phyloP scores from a whole-genome alignment of 2,329 filamentous ascomycete genomes.

The Ploettnerulaceae sp. region DNA sequence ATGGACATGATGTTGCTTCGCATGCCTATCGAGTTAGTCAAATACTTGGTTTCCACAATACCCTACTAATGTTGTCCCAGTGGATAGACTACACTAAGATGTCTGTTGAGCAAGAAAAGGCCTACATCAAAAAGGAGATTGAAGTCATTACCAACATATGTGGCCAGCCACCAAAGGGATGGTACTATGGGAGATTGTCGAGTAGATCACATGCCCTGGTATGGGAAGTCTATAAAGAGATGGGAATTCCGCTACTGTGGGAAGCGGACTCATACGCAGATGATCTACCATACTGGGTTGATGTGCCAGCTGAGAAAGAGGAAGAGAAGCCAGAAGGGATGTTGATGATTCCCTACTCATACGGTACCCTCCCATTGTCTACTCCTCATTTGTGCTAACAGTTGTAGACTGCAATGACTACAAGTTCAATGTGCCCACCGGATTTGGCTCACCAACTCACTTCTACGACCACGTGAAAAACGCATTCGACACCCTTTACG shows the following conservation, averaged over 20 bases:
- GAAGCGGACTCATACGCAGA: constrained; percentile 48
- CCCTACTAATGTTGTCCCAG: background rate
- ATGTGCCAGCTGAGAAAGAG: constrained; percentile 45
- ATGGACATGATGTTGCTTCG: constrained; percentile 39
- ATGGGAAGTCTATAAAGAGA: constrained; percentile 46
- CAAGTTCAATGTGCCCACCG: constrained; percentile 29
- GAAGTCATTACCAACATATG: constrained; percentile 34
- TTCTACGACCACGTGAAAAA: constrained; percentile 42
- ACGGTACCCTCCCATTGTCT: constrained; percentile 25
- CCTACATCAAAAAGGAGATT: constrained; percentile 38
- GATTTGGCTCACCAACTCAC: constrained; percentile 24
- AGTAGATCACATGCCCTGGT: constrained; percentile 42
- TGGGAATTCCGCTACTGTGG: constrained; percentile 47
- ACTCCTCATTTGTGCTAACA: background rate
- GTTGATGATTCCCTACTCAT: constrained; percentile 50
- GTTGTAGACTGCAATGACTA: constrained; percentile 44
- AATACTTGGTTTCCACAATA: too few species aligned
- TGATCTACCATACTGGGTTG: constrained; percentile 52
- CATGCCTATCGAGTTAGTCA: constrained; percentile 36
- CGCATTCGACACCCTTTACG: constrained; percentile 51
- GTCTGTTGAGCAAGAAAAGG: constrained; percentile 36
- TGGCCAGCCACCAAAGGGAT: constrained; percentile 34
- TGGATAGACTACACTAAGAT: constrained; percentile 42
- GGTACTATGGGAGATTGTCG: constrained; percentile 35
- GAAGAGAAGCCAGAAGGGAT: constrained; percentile 41